Percentiles rank a stretch among this genome's conserved stretches.
phyloP scores from a whole-genome alignment of 2,329 filamentous ascomycete species.

The Podosphaera aphanis region DNA sequence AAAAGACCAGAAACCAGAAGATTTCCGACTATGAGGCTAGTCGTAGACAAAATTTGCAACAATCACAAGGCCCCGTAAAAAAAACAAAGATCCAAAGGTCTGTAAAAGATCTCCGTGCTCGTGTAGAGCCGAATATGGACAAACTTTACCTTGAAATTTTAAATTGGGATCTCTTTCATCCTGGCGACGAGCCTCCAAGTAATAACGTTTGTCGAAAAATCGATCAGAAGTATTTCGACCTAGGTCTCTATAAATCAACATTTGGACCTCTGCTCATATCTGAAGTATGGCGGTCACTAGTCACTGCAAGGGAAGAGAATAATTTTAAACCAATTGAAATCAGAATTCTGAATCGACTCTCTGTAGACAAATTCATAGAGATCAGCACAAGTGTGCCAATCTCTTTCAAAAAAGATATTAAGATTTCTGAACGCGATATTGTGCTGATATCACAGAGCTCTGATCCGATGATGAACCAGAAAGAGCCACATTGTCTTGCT shows the following conservation, averaged over 20 bases:
- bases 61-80: conserved; percentile 47
- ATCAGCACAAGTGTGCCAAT: conserved; percentile 63
- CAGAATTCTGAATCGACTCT: conserved; percentile 68
- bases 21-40: conserved; percentile 22
- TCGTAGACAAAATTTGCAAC: conserved; percentile 24
- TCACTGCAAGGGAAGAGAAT: conserved; percentile 70
- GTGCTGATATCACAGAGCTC: conserved; percentile 57
- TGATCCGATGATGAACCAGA: conserved; percentile 41
- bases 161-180: conserved; percentile 84
- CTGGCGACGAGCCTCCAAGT: conserved; percentile 64
- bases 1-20: conserved; percentile 17
- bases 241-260: conserved; percentile 60
- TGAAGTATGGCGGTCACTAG: conserved; percentile 88
- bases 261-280: conserved; percentile 79
- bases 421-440: conserved; percentile 66
- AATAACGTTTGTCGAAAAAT: conserved; percentile 53
- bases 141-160: conserved; percentile 67
- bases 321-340: conserved; percentile 63
- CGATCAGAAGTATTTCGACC: conserved; percentile 52
- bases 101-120: conserved; percentile 80
- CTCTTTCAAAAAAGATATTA: conserved; percentile 44
- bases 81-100: conserved; percentile 63
- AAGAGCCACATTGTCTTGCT: conserved; percentile 61
- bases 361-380: conserved; percentile 81
- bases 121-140: conserved; percentile 72